Conservation (phyloP, 2,329 filamentous ascomycete genomes). For the Colletotrichum sublineola region DNA sequence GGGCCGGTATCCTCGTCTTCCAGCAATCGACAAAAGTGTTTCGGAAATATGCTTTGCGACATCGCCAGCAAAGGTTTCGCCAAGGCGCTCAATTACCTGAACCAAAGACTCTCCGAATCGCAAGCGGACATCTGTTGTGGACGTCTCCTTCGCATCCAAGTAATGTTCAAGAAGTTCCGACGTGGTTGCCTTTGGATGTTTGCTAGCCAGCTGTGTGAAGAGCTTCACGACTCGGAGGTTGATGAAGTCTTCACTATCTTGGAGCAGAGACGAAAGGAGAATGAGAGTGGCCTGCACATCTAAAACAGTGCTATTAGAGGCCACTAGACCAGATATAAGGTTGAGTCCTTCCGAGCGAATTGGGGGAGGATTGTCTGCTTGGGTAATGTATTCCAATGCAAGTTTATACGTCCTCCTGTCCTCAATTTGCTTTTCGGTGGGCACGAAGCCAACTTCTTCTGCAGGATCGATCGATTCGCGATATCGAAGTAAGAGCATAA, state of each 20-base stretch:
- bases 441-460: conserved; percentile 53
- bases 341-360: conserved; percentile 76
- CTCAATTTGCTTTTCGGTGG: conserved; percentile 65
- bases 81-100: conserved; percentile 73
- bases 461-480: conserved; percentile 65
- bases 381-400: conserved; percentile 74
- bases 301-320: conserved; percentile 67
- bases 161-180: conserved; percentile 77
- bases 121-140: conserved; percentile 72
- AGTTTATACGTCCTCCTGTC: conserved; percentile 73
- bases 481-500: conserved; percentile 68
- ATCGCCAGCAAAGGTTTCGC: conserved; percentile 67
- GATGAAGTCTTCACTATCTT: conserved; percentile 78
- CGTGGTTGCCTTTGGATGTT: conserved; percentile 72
- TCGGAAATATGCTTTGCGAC: conserved; percentile 66
- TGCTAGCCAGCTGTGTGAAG: conserved; percentile 71
- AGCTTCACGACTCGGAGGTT: conserved; percentile 77
- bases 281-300: conserved; percentile 76
- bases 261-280: conserved; percentile 73
- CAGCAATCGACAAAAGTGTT: conserved; percentile 73
- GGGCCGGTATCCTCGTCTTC: conserved; percentile 71
- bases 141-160: conserved; percentile 71
- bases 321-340: conserved; percentile 70
- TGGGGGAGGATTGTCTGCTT: conserved; percentile 72
- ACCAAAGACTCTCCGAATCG: conserved; percentile 77